These are phyloP conservation scores for Blastocystis hominis DNA, from an alignment of 352 stramenopile genomes.

Conservation along the genomic window DNA sequence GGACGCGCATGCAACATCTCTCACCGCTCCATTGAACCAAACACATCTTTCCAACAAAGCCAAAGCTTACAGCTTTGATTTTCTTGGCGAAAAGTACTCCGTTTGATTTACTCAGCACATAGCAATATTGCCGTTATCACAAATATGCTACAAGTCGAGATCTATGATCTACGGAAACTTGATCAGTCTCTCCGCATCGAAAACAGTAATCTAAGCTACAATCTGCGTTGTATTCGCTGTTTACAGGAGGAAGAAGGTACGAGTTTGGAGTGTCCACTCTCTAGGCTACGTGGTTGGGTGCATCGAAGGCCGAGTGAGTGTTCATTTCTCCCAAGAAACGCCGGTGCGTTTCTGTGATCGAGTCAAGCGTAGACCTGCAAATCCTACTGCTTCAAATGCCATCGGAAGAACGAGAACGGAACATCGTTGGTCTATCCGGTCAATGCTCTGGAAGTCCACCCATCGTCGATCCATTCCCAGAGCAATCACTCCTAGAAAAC, in stretches of 20 bases:
- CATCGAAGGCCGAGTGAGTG: conserved; percentile 72
- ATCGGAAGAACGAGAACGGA: conserved; percentile 71
- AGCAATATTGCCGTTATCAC: conserved; percentile 63
- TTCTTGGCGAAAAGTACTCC: not conserved
- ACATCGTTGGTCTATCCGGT: conserved; percentile 69
- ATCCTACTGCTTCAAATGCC: conserved; percentile 76
- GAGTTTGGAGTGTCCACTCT: not conserved
- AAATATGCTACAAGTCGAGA: conserved; percentile 65
- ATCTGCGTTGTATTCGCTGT: conserved; percentile 70
- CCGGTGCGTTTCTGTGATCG: not conserved
- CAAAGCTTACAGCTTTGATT: not conserved
- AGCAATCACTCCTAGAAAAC: conserved; percentile 48
- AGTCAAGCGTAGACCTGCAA: not conserved
- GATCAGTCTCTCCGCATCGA: conserved; percentile 64
- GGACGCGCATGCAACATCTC: not conserved
- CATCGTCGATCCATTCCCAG: conserved; percentile 58
- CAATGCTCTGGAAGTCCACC: conserved; percentile 73
- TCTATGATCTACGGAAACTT: conserved; percentile 71
- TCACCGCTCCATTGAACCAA: not conserved
- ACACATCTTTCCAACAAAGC: not conserved
- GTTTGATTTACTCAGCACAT: not conserved
- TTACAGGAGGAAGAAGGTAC: conserved; percentile 62
- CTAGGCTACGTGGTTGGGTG: conserved; percentile 67
- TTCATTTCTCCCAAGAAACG: conserved; percentile 68
- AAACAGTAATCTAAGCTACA: conserved; percentile 73